Evolutionary conservation across 139 green algal genomes (phyloP).

Genomic region (Chlamydomonas incerta): DNA sequence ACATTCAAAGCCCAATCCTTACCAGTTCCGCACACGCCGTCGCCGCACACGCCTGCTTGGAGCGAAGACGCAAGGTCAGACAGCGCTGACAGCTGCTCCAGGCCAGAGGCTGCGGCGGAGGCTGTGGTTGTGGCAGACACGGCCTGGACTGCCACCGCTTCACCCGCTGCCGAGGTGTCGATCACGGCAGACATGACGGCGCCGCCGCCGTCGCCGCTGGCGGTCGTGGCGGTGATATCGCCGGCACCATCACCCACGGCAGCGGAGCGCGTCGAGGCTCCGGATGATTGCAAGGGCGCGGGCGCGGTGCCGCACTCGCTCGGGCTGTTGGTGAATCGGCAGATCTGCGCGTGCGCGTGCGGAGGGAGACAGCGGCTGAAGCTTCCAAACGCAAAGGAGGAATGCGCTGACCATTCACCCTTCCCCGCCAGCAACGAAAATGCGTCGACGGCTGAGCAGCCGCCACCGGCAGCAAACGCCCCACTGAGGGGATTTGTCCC

Average conservation of each 20-base stretch:
- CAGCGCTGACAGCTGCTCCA: too few species aligned
- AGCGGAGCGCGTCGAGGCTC: neutral
- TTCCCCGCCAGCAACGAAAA: too few species aligned
- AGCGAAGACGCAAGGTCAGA: too few species aligned
- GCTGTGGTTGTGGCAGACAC: neutral
- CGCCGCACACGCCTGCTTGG: neutral
- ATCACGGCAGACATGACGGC: neutral
- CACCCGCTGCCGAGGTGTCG: neutral
- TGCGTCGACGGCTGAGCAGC: too few species aligned
- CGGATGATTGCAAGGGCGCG: neutral
- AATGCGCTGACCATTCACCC: too few species aligned
- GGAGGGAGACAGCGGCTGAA: neutral
- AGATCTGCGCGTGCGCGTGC: neutral
- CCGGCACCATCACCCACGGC: neutral
- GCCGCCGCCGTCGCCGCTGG: too few species aligned
- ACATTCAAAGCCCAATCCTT: too few species aligned
- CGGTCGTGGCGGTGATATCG: too few species aligned
- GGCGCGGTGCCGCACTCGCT: neutral
- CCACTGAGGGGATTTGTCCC: too few species aligned
- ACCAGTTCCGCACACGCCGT: neutral
- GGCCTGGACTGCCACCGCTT: neutral
- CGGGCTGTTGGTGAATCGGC: neutral
- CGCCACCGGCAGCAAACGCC: too few species aligned
- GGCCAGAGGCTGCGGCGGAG: neutral
- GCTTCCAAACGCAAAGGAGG: too few species aligned